These are phyloP conservation scores for Schwanniomyces sp. DNA, from an alignment of 805 yeast species.

Conservation along the genomic window DNA sequence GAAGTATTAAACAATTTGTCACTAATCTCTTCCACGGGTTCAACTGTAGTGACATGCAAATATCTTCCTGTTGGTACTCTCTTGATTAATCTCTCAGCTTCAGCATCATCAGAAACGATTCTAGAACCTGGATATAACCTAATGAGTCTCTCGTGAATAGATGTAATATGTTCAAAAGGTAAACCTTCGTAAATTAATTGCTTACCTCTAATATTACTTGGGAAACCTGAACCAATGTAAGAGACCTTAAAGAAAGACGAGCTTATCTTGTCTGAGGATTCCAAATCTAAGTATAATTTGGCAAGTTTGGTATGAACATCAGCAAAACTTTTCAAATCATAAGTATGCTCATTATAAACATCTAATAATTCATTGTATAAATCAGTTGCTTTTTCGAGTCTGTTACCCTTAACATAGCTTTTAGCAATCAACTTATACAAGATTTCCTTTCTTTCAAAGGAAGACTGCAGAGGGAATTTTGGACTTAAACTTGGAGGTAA, in stretches of 20 bases:
- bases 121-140: conserved; percentile 81
- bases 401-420: conserved; percentile 67
- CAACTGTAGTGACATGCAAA: conserved; percentile 69
- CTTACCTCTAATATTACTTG: conserved; percentile 69
- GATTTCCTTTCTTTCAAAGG: conserved; percentile 78
- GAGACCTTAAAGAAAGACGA: conserved; percentile 80
- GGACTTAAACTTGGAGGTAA: conserved; percentile 64
- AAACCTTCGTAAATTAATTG: conserved; percentile 82
- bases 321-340: conserved; percentile 74
- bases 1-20: conserved; percentile 47
- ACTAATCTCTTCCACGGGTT: conserved; percentile 59
- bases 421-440: conserved; percentile 68
- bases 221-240: conserved; percentile 84
- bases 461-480: conserved; percentile 73
- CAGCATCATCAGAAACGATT: conserved; percentile 59
- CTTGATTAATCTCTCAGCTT: conserved; percentile 50
- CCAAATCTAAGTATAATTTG: conserved; percentile 64
- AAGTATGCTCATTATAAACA: conserved; percentile 70
- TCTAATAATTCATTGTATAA: conserved; percentile 74
- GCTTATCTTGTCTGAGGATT: conserved; percentile 66
- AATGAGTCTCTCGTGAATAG: conserved; percentile 74
- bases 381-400: conserved; percentile 77
- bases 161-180: conserved; percentile 83
- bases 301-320: conserved; percentile 68
- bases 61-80: conserved; percentile 68